Evolutionary conservation across 2,329 filamentous ascomycete genomes (phyloP), one percentile per base, ranked within the genome.

Genomic region (Stylonectria norvegica): DNA sequence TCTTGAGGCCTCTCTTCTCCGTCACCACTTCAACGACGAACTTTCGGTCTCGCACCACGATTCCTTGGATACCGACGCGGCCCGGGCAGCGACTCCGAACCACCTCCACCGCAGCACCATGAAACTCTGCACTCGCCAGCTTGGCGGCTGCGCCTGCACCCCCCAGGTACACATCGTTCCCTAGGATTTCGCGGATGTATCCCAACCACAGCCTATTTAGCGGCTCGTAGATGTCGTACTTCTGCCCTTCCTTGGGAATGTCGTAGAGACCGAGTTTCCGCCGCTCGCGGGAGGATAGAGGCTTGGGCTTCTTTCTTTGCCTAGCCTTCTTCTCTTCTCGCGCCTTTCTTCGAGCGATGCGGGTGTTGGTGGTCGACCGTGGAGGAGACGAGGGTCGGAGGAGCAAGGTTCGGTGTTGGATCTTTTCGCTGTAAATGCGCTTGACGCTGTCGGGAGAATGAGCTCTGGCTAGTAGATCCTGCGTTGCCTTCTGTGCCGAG

Each of bases 21-120:
- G 88, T 95, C 27, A 97, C 76, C 46, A 98, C 68, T 62, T 95
- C 86, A 64, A 97, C 87, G 2, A 85, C 83, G 57, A 86, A 91
- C 61, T 85, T 89, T 36, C 86, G 84, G 68, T 98, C 93, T 61
- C 87, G 82, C 28, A 96, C 81, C 45, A 97, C 86, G 53, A 97
- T 91, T 12, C 93, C 93, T 55, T 73, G 79, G 38, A 91, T 66
- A 0, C 93, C 91, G 1, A 98, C 90, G 12, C 91, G 75, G 38
- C 86, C 82, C 12, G 85, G 78, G 61, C 90, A 96, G 20, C 78
- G 69, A 62, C 89, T 93, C 53, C 90, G 70, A 40, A 91, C 85
- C 16, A 97, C 88, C 66, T 89, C 81, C 15, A 96, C 63, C 52
- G 81, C 71, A 12, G 91, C 90, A 2, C 93, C 93, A 62, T 97